Evolutionary conservation across 148 eudicot species (phyloP), one percentile per base, ranked within the genome.

Genomic region (Rhododendron kiyosumense): DNA sequence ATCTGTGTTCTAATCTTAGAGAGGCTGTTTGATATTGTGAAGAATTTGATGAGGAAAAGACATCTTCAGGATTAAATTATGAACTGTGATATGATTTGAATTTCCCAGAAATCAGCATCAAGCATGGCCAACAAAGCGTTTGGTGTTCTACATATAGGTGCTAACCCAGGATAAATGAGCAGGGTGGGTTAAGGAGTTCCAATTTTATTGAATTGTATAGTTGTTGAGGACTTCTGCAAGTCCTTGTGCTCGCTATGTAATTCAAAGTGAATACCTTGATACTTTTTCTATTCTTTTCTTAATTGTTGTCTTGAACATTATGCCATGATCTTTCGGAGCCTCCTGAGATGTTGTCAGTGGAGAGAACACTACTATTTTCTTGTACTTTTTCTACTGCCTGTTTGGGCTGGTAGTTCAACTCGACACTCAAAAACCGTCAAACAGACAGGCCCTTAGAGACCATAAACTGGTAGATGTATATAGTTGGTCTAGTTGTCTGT

Each of bases 221-320:
- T 45, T 78, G 26, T 78, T 46, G 13, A 24, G 15, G 81, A 22
- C 49, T 20, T 45, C 32, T 78, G 57, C 36, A 24, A 12, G 22
- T 41, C 48, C 3, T 45, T 20, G 32, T 78, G 32, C 20, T 45
- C 4, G 26, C 65, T 59, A 59, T 5, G 65, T 7, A 20, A 59
- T 59, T 59, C 65, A 59, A 59, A 59, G 65, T 59, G 65, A 28
- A 54, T 34, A 20, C 28, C 24, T 22, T 59, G 65, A 7, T 59
- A 22, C 20, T 5, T 20, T 20, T 59, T 59, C 46, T 24, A 46
- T 41, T 67, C 18, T 24, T 48, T n/a, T 38, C 45, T 77, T 48
- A 38, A 48, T 43, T 73, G 81, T 83, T 84, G 83, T 85, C 73
- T 74, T 6, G 3, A 5, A 83, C 4, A 15, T 26, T 82, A 82